Percentiles rank a stretch among this genome's conserved stretches.
Conservation (phyloP, 495 filamentous ascomycete species). For the Astrothelium subdiscretum region DNA sequence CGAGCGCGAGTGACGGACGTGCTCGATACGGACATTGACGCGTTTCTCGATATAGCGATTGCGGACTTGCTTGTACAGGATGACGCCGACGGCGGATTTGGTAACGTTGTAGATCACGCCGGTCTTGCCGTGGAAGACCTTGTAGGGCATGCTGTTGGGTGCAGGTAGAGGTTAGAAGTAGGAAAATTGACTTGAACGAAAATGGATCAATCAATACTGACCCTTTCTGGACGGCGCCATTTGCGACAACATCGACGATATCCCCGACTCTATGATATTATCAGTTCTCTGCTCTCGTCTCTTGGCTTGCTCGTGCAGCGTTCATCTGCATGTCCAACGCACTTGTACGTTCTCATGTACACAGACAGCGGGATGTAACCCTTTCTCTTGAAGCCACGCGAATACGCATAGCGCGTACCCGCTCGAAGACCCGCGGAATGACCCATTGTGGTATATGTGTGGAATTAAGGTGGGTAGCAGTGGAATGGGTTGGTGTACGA, state of each 20-base stretch:
- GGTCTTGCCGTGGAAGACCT: conserved; percentile 37
- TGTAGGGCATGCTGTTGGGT: conserved; percentile 98
- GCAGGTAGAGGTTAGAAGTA: too few relatives aligned
- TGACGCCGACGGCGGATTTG: conserved; percentile 89
- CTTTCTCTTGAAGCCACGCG: conserved; percentile 82
- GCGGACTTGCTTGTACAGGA: conserved; percentile 96
- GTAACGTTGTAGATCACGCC: conserved; percentile 40
- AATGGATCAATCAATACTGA: too few relatives aligned
- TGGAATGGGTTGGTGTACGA: too few relatives aligned
- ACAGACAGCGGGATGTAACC: conserved; percentile 82
- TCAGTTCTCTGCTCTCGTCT: too few relatives aligned
- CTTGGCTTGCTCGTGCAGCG: too few relatives aligned
- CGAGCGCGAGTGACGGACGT: conserved; percentile 85
- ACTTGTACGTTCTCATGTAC: conserved; percentile 86
- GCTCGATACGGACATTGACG: conserved; percentile 96
- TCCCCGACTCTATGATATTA: too few relatives aligned
- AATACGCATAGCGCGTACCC: conserved; percentile 82
- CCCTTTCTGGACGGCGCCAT: conserved; percentile 98
- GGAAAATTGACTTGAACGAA: too few relatives aligned
- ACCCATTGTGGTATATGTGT: conserved; percentile 56
- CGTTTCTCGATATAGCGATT: conserved; percentile 99
- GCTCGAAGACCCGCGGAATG: conserved; percentile 89
- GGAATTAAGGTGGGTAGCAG: background rate
- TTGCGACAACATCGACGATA: conserved; percentile 92
- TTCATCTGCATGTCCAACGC: too few relatives aligned